Evolutionary conservation across 768 basidiomycete species (phyloP).

Genomic region (Grammothele lineata): DNA sequence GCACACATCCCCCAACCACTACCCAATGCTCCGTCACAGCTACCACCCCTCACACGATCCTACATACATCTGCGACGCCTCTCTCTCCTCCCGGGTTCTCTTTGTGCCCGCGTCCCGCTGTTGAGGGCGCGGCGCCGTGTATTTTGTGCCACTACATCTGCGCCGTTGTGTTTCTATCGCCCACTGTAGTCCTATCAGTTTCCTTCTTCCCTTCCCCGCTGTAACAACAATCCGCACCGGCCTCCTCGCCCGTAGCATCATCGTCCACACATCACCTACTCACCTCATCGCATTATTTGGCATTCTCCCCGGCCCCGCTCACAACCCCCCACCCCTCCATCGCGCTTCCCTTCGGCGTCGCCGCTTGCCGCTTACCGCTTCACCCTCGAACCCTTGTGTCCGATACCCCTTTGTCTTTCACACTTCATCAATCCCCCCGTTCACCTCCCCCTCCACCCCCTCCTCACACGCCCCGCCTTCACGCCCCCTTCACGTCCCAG

Average conservation of each 20-base stretch:
- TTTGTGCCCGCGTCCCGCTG: neutral
- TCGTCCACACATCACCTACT: conserved; percentile 8
- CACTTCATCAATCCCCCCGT: neutral
- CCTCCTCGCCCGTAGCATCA: conserved; percentile 4
- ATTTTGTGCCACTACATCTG: conserved; percentile 2
- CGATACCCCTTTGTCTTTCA: too few relatives aligned
- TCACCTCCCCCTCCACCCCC: neutral
- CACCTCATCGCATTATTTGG: conserved; percentile 16
- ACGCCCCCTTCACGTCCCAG: neutral
- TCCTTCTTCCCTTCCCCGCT: neutral
- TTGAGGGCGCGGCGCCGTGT: too few relatives aligned
- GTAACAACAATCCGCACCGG: conserved; percentile 8
- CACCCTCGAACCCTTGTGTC: too few relatives aligned
- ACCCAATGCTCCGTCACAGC: neutral
- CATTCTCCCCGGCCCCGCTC: conserved; percentile 1
- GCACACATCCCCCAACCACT: neutral
- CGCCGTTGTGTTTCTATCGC: conserved; percentile 4
- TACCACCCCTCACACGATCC: too few relatives aligned
- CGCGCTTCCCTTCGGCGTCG: too few relatives aligned
- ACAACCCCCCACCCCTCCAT: too few relatives aligned
- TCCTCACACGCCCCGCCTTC: neutral
- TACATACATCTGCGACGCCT: neutral
- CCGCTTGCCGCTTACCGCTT: neutral
- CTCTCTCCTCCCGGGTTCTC: neutral
- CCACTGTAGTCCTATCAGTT: conserved; percentile 14